Percentiles rank a stretch among this genome's conserved stretches.
Evolutionary conservation across 371 early-diverging fungal genomes (phyloP).

Genomic region (Umbelopsis sp.): DNA sequence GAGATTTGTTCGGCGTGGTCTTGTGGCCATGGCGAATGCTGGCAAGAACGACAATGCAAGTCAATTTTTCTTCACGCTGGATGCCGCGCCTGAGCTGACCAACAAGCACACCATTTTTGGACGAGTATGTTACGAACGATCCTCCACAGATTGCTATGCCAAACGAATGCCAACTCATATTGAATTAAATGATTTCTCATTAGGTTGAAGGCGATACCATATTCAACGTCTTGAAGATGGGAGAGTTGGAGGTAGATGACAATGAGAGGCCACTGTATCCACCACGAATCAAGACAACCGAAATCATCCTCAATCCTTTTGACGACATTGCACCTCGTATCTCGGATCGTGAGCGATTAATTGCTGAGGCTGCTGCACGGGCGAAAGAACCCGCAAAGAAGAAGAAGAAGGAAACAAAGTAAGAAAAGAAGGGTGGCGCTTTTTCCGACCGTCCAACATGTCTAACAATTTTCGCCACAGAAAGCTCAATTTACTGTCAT

Average conservation of each 20-base stretch:
- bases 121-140: slow-evolving; percentile 52
- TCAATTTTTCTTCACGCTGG: slow-evolving; percentile 96
- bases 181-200: background rate
- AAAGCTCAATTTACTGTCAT: slow-evolving; percentile 82
- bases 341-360: slow-evolving; percentile 59
- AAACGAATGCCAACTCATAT: too few species aligned
- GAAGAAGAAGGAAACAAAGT: slow-evolving; percentile 69
- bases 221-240: slow-evolving; percentile 89
- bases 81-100: slow-evolving; percentile 82
- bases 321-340: slow-evolving; percentile 89
- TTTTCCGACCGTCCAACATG: background rate
- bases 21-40: slow-evolving; percentile 92
- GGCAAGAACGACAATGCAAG: slow-evolving; percentile 79
- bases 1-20: slow-evolving; percentile 85
- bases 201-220: slow-evolving; percentile 91
- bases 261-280: slow-evolving; percentile 87
- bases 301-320: slow-evolving; percentile 87
- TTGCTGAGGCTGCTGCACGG: slow-evolving; percentile 36
- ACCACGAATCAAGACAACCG: slow-evolving; percentile 64
- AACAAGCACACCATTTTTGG: slow-evolving; percentile 93
- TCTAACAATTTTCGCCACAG: slow-evolving; percentile 34
- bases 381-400: slow-evolving; percentile 51
- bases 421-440: slow-evolving; percentile 21
- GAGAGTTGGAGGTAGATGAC: slow-evolving; percentile 75
- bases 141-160: background rate